Base-by-base conservation (phyloP, 2,329 filamentous ascomycete species). In the Dendryphion nanum region DNA sequence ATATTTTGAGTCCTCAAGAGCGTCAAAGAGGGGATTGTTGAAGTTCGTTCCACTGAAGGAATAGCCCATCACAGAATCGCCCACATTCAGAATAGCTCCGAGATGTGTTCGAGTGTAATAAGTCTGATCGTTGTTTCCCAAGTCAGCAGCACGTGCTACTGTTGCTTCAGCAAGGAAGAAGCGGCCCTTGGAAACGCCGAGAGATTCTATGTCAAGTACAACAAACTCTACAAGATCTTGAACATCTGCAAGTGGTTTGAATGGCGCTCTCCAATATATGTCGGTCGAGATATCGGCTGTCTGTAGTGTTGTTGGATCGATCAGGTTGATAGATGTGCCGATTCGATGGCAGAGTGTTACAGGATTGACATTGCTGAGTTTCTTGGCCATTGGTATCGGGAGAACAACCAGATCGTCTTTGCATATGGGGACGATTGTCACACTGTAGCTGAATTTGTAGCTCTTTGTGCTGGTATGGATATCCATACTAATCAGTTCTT, bases 341-440 rank as follows among this genome's bases (percentile, higher is more conserved):
- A 98, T 83, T 51, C 86, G 81, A 66, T 90, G 81, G 73, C 93
- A 97, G 24, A 98, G 74, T 1, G 85, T 81, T 24, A 98, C 74
- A 3, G 93, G 93, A 2, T 82, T 79, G 55, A 97, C 95, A 66
- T 95, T 96, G 47, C 93, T 90, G 35, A 86, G 74, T 39, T 84
- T 81, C 65, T 89, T 93, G 12, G 93, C 93, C 42, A 97, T 74
- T 52, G 89, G 89, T 47, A 95, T 82, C 1, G 93, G 93, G 23
- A 98, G 73, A 2, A 88, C 90, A n/a, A 98, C 88, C 18, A 98
- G 74, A 61, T 98, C 93, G 55, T 98, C 93, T 68, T 96, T 95
- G 75, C 93, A 97, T 34, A 98, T 89, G 1, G 93, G 93, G 18
- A 97, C 84, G 33, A 98, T 69, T 62, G 96, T 88, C 37, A 85